A percentile compares a stretch with the other conserved stretches of the same genome.
Evolutionary conservation across 306 rosid genomes (phyloP).

Genomic region (Cajanus cajan): DNA sequence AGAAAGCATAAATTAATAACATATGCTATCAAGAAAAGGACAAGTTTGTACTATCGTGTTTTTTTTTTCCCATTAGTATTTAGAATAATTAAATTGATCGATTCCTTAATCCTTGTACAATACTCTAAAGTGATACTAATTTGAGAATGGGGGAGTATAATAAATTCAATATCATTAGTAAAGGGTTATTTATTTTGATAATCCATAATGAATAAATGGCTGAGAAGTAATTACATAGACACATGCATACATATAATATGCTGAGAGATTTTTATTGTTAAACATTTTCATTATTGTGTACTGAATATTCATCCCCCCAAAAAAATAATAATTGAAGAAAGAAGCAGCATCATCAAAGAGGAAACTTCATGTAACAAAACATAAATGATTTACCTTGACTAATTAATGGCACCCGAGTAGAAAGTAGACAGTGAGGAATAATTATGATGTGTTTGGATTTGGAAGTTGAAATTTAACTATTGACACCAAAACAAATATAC

Average conservation of each 20-base stretch:
- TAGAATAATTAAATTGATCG: not conserved
- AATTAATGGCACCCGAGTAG: not conserved
- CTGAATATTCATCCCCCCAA: not conserved
- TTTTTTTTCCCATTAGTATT: not conserved
- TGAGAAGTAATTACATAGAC: not conserved
- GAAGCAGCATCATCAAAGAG: not conserved
- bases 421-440: not conserved
- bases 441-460: not conserved
- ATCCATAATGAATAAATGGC: not conserved
- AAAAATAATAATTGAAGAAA: not conserved
- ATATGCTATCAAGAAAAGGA: not conserved
- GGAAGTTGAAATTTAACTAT: conserved; percentile 12
- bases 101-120: not conserved
- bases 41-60: not conserved
- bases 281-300: not conserved
- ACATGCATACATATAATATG: not conserved
- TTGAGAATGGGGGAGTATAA: not conserved
- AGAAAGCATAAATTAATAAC: not conserved
- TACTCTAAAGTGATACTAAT: not conserved
- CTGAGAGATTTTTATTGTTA: not conserved
- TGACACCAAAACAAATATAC: not conserved
- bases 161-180: not conserved
- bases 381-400: conserved; percentile 8
- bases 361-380: not conserved
- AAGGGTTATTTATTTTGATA: not conserved